Evolutionary conservation across 2,329 filamentous ascomycete genomes (phyloP).

Genomic region (Colletotrichum eleusines): DNA sequence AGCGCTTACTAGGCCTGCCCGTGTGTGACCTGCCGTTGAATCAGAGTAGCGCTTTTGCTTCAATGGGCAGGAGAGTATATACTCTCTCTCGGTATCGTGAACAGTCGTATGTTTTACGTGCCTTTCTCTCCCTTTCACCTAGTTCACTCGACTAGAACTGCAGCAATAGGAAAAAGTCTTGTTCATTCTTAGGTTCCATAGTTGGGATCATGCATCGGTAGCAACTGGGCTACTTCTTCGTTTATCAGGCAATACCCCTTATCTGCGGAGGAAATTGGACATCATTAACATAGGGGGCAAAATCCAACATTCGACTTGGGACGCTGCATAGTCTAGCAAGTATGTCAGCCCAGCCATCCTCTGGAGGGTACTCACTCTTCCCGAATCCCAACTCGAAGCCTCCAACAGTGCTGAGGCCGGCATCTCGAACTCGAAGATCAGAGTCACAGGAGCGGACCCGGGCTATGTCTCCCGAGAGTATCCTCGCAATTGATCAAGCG

Average conservation of each 20-base stretch:
- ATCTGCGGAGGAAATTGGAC: conserved; percentile 22
- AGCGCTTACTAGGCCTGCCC: conserved; percentile 41
- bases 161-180: conserved; percentile 23
- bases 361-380: conserved; percentile 69
- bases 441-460: conserved; percentile 52
- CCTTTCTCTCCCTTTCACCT: conserved; percentile 22
- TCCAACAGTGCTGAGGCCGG: conserved; percentile 57
- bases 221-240: conserved; percentile 29
- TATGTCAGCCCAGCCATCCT: conserved; percentile 55
- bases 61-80: conserved; percentile 37
- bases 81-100: conserved; percentile 34
- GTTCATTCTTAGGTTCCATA: conserved; percentile 22
- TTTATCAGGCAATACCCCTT: conserved; percentile 14
- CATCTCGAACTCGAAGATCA: conserved; percentile 54
- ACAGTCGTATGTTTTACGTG: conserved; percentile 21
- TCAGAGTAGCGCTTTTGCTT: conserved; percentile 14
- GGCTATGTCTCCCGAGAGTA: conserved; percentile 52
- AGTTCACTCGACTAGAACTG: conserved; percentile 13
- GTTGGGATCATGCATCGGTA: conserved; percentile 40
- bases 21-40: conserved; percentile 26
- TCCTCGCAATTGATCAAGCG: conserved; percentile 44
- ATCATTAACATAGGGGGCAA: conserved; percentile 1
- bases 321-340: conserved; percentile 44
- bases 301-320: conserved; percentile 19
- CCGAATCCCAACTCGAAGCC: conserved; percentile 62